Evolutionary conservation across 1,139 yeast species (phyloP).

Genomic region (Taphrina confusa): DNA sequence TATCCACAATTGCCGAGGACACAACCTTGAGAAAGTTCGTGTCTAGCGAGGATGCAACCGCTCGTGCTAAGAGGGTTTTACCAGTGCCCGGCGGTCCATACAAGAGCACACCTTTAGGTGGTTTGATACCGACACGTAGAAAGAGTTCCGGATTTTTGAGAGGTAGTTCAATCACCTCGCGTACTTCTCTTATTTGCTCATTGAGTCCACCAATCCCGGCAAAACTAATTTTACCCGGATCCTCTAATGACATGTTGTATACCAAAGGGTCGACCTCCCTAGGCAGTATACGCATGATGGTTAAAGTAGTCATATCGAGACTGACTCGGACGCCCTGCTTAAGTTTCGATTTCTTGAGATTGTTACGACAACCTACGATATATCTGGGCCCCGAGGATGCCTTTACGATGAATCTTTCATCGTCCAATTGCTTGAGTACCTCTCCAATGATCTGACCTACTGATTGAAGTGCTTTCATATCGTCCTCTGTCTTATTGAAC

Average conservation of each 20-base stretch:
- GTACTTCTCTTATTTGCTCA: slow-evolving; percentile 91
- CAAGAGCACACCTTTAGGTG: slow-evolving; percentile 94
- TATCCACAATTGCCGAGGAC: slow-evolving; percentile 97
- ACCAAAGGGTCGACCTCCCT: slow-evolving; percentile 98
- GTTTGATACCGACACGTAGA: slow-evolving; percentile 92
- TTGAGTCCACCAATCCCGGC: slow-evolving; percentile 95
- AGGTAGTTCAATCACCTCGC: slow-evolving; percentile 97
- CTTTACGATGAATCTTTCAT: slow-evolving; percentile 92
- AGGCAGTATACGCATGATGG: slow-evolving; percentile 96
- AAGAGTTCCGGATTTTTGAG: slow-evolving; percentile 95
- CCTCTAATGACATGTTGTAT: slow-evolving; percentile 96
- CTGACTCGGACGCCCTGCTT: slow-evolving; percentile 96
- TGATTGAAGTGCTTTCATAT: slow-evolving; percentile 66
- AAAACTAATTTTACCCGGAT: slow-evolving; percentile 94
- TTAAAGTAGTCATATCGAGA: slow-evolving; percentile 94
- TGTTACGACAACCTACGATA: slow-evolving; percentile 94
- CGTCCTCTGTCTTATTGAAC: slow-evolving; percentile 88
- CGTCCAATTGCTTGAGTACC: slow-evolving; percentile 91
- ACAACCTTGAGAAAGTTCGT: slow-evolving; percentile 98
- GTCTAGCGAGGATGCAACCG: slow-evolving; percentile 98
- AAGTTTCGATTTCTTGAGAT: slow-evolving; percentile 77
- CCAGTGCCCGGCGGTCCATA: slow-evolving; percentile 99
- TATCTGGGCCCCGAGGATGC: slow-evolving; percentile 98
- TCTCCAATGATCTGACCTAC: slow-evolving; percentile 98
- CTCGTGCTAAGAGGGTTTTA: slow-evolving; percentile 91